A percentile compares a stretch with the other conserved stretches of the same genome.
These are phyloP conservation scores for Alternaria longipes DNA, from an alignment of 2,329 filamentous ascomycete species.

Conservation along the genomic window DNA sequence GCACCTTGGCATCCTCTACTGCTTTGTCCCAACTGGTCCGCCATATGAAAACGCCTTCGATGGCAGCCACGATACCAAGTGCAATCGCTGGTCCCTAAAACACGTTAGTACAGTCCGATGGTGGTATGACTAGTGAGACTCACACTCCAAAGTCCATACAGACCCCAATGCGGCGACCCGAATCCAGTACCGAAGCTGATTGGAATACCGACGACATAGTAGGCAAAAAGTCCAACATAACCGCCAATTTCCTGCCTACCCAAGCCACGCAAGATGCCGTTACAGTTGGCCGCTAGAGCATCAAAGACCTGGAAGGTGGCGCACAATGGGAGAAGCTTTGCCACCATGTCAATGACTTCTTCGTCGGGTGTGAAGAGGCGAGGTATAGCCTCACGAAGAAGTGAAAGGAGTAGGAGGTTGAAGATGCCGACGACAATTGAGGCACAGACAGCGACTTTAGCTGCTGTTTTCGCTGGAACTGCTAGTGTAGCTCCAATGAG, in stretches of 20 bases:
- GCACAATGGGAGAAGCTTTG: slow-evolving; percentile 77
- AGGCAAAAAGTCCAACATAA: slow-evolving; percentile 84
- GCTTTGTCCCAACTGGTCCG: slow-evolving; percentile 66
- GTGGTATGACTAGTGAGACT: slow-evolving; percentile 19
- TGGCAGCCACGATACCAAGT: slow-evolving; percentile 66
- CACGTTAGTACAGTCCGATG: slow-evolving; percentile 14
- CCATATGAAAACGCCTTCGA: slow-evolving; percentile 67
- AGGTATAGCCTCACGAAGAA: slow-evolving; percentile 77
- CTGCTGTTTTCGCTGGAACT: slow-evolving; percentile 79
- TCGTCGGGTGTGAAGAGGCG: slow-evolving; percentile 75
- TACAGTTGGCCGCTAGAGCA: slow-evolving; percentile 78
- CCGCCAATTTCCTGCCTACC: slow-evolving; percentile 90
- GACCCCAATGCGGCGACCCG: slow-evolving; percentile 75
- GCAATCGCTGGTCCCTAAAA: slow-evolving; percentile 65
- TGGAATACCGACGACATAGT: slow-evolving; percentile 87
- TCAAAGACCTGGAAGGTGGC: slow-evolving; percentile 93
- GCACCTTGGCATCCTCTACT: slow-evolving; percentile 66
- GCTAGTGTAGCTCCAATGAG: slow-evolving; percentile 87
- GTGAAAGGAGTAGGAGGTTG: slow-evolving; percentile 76
- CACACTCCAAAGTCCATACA: slow-evolving; percentile 79
- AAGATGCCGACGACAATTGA: slow-evolving; percentile 77
- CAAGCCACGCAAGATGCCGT: slow-evolving; percentile 85
- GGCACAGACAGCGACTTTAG: slow-evolving; percentile 76
- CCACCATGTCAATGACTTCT: slow-evolving; percentile 72
- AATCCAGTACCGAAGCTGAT: slow-evolving; percentile 83